phyloP scores from a whole-genome alignment of 1,284 basidiomycete genomes.

The Mycosarcoma mackinlayi region DNA sequence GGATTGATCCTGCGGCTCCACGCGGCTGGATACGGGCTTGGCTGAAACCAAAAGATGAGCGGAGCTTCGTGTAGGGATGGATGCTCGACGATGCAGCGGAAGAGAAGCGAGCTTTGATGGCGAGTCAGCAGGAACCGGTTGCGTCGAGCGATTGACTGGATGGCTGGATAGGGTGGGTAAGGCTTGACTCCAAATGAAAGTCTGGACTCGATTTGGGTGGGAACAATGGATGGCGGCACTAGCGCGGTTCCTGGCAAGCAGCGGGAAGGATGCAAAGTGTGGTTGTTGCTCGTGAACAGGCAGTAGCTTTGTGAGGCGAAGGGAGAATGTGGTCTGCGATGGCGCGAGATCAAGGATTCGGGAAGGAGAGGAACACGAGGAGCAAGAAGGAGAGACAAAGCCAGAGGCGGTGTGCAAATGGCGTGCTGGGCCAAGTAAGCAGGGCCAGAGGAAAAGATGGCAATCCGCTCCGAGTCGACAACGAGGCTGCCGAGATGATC shows the following conservation, averaged over 20 bases:
- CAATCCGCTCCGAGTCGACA: too few relatives aligned
- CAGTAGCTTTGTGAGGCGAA: too few relatives aligned
- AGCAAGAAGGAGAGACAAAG: slow-evolving; percentile 10
- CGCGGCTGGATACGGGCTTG: slow-evolving; percentile 9
- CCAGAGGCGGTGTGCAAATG: too few relatives aligned
- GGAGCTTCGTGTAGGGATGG: background rate
- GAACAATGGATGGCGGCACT: slow-evolving; percentile 3
- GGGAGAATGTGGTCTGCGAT: too few relatives aligned
- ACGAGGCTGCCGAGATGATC: too few relatives aligned
- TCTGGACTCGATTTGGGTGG: slow-evolving; percentile 7
- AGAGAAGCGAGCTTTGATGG: slow-evolving; percentile 9
- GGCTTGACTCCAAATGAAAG: background rate
- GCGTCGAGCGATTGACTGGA: slow-evolving; percentile 2
- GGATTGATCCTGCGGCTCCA: slow-evolving; percentile 11
- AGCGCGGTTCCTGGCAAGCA: slow-evolving; percentile 36
- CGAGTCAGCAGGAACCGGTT: slow-evolving; percentile 4
- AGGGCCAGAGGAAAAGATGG: too few relatives aligned
- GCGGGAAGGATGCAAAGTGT: background rate
- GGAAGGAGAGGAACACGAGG: background rate
- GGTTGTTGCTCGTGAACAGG: too few relatives aligned
- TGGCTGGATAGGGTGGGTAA: background rate
- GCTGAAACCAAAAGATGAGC: background rate
- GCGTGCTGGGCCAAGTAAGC: too few relatives aligned
- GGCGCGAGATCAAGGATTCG: too few relatives aligned
- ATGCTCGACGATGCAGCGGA: slow-evolving; percentile 1